A percentile compares a stretch with the other conserved stretches of the same genome.
Conservation (phyloP, 371 early-diverging fungal genomes). For the Apophysomyces ossiformis region DNA sequence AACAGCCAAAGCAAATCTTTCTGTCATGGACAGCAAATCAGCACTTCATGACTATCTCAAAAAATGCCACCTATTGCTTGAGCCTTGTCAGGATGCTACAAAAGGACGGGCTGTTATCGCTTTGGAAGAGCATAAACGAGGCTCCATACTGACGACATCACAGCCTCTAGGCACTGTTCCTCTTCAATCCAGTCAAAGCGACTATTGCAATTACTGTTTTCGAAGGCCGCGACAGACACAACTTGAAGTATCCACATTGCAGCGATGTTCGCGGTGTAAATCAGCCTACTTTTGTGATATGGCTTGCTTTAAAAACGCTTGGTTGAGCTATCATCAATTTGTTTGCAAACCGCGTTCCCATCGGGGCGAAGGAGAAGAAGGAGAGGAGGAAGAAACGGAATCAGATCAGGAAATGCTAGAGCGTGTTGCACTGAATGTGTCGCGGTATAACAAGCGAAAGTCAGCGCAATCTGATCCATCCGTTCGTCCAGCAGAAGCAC, state of each 20-base stretch:
- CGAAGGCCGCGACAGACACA: conserved; percentile 28
- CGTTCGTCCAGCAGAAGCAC: neutral
- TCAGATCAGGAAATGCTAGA: conserved; percentile 50
- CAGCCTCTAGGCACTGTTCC: conserved; percentile 49
- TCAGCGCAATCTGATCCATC: neutral
- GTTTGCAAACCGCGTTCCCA: conserved; percentile 27
- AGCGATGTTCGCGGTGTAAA: conserved; percentile 56
- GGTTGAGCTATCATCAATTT: conserved; percentile 53
- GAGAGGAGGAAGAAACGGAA: conserved; percentile 18
- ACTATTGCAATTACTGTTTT: conserved; percentile 53
- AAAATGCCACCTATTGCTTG: conserved; percentile 18
- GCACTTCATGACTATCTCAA: conserved; percentile 19
- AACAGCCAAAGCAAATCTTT: neutral
- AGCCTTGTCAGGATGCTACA: conserved; percentile 16
- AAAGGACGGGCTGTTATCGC: conserved; percentile 37
- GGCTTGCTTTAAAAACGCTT: conserved; percentile 52
- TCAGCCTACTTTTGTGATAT: conserved; percentile 50
- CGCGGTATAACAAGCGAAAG: conserved; percentile 33
- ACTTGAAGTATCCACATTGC: conserved; percentile 22
- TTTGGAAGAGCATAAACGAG: conserved; percentile 23
- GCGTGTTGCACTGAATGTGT: conserved; percentile 42
- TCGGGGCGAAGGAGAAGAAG: conserved; percentile 16
- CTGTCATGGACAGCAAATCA: neutral
- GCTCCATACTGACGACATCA: conserved; percentile 42
- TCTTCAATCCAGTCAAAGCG: conserved; percentile 33